These are phyloP conservation scores for Salix koriyanagi DNA, from an alignment of 345 rosid genomes.

Conservation along the genomic window DNA sequence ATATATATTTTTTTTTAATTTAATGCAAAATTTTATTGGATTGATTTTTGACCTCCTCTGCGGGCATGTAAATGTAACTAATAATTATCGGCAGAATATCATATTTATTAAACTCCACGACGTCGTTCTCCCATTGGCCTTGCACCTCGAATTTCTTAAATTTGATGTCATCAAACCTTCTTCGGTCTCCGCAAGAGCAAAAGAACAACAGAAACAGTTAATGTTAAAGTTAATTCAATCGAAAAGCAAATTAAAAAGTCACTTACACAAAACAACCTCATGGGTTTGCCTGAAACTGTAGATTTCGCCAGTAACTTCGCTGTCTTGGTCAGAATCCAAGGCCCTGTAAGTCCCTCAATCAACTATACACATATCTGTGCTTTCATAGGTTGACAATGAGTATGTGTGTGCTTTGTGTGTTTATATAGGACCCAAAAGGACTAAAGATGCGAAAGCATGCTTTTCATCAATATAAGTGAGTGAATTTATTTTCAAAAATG, in stretches of 20 bases:
- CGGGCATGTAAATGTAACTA: too few species aligned
- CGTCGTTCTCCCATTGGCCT: not conserved
- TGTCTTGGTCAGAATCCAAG: slow-evolving; percentile 74
- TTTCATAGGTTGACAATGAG: not conserved
- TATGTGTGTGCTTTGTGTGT: not conserved
- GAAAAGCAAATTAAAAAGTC: not conserved
- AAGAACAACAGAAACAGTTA: not conserved
- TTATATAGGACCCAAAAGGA: slow-evolving; percentile 79
- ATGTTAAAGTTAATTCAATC: not conserved
- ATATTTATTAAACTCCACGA: not conserved
- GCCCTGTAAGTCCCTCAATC: slow-evolving; percentile 57
- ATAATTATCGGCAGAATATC: not conserved
- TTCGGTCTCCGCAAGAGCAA: not conserved
- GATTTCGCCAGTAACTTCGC: slow-evolving; percentile 50
- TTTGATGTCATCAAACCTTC: not conserved
- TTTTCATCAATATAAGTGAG: slow-evolving; percentile 80
- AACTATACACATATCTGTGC: not conserved
- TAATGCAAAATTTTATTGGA: too few species aligned
- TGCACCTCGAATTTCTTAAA: not conserved
- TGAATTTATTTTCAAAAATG: not conserved
- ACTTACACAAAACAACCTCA: slow-evolving; percentile 4
- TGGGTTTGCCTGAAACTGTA: slow-evolving; percentile 57
- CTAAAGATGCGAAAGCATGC: slow-evolving; percentile 90
- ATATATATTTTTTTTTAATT: too few species aligned
- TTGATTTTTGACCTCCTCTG: too few species aligned